Percentiles rank a stretch among this genome's conserved stretches.
These are phyloP conservation scores for Tylopilus vinaceipallidus DNA, from an alignment of 768 basidiomycete genomes.

Conservation along the genomic window DNA sequence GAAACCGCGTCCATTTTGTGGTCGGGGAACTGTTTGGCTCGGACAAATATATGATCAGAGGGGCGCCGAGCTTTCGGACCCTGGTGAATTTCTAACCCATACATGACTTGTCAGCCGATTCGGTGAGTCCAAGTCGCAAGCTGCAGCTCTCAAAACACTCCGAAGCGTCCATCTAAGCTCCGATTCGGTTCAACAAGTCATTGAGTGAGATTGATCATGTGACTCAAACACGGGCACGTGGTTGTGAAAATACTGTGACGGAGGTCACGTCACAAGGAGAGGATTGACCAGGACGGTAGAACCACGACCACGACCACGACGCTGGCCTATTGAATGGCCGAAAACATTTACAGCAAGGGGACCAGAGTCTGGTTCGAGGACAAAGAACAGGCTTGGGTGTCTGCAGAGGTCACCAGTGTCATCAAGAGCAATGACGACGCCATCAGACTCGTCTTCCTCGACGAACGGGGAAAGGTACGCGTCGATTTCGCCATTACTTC, in stretches of 20 bases:
- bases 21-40: slow-evolving; percentile 18
- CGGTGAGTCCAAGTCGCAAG: too few species aligned
- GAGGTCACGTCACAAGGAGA: slow-evolving; percentile 24
- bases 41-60: too few species aligned
- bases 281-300: not conserved
- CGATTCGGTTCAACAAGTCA: too few species aligned
- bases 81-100: too few species aligned
- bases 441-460: slow-evolving; percentile 81
- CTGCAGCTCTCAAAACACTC: too few species aligned
- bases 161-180: too few species aligned
- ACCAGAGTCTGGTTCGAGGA: slow-evolving; percentile 92
- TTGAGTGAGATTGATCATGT: too few species aligned
- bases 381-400: slow-evolving; percentile 93
- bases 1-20: slow-evolving; percentile 9
- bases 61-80: too few species aligned
- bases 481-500: slow-evolving; percentile 12
- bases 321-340: slow-evolving; percentile 71
- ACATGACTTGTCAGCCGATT: too few species aligned
- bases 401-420: slow-evolving; percentile 74
- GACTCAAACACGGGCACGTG: slow-evolving; percentile 9
- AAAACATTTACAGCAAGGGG: slow-evolving; percentile 89
- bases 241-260: slow-evolving; percentile 21
- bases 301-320: slow-evolving; percentile 18
- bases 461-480: slow-evolving; percentile 88
- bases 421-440: slow-evolving; percentile 65